phyloP scores from a whole-genome alignment of 1,139 yeast species.

The Magnusiomyces sp. region DNA sequence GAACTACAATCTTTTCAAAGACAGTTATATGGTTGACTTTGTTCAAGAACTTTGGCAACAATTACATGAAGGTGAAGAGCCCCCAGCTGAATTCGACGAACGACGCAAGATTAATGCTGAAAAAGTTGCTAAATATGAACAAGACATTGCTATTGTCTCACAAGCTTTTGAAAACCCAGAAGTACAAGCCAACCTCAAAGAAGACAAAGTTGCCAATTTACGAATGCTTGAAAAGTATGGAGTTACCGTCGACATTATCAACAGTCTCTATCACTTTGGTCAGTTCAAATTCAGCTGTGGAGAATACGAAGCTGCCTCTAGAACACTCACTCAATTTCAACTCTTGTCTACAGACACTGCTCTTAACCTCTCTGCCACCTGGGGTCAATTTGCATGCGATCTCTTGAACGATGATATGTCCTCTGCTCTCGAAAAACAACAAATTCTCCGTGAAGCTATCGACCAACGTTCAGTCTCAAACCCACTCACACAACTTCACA shows the following conservation, averaged over 20 bases:
- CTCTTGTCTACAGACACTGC: slow-evolving; percentile 44
- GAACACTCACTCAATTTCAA: slow-evolving; percentile 47
- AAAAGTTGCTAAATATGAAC: slow-evolving; percentile 30
- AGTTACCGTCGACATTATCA: slow-evolving; percentile 42
- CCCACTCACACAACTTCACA: slow-evolving; percentile 48
- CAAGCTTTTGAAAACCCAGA: slow-evolving; percentile 42
- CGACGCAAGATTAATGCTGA: slow-evolving; percentile 36
- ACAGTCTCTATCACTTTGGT: slow-evolving; percentile 46
- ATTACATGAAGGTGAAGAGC: slow-evolving; percentile 32
- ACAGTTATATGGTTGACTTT: slow-evolving; percentile 47
- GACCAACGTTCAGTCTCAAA: slow-evolving; percentile 47
- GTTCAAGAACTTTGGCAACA: slow-evolving; percentile 38
- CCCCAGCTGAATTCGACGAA: slow-evolving; percentile 29
- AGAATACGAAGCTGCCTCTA: slow-evolving; percentile 49
- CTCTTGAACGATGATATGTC: slow-evolving; percentile 45
- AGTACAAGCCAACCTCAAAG: slow-evolving; percentile 40
- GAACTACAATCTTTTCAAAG: slow-evolving; percentile 45
- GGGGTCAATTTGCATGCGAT: slow-evolving; percentile 55
- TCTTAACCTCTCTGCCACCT: slow-evolving; percentile 47
- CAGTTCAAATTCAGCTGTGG: slow-evolving; percentile 54
- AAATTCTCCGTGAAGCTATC: slow-evolving; percentile 45
- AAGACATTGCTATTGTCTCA: slow-evolving; percentile 39
- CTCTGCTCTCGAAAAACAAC: slow-evolving; percentile 43
- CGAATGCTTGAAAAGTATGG: slow-evolving; percentile 37
- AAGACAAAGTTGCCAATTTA: slow-evolving; percentile 46